Evolutionary conservation across 1,284 basidiomycete genomes (phyloP).

Genomic region (Mycena citricolor): DNA sequence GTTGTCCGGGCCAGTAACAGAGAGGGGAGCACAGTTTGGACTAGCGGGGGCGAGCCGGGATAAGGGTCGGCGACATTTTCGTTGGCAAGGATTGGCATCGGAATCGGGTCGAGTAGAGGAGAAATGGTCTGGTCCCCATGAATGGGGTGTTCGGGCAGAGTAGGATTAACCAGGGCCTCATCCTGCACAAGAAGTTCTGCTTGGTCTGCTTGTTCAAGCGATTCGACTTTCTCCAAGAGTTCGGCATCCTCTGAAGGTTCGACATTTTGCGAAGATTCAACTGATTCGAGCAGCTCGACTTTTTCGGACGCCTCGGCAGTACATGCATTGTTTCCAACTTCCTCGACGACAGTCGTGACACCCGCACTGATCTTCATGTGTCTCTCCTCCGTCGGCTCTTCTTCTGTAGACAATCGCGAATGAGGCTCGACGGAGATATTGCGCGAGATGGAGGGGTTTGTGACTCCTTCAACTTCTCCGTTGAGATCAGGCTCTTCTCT

Average conservation of each 20-base stretch:
- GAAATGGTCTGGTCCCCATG: neutral
- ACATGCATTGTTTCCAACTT: constrained; percentile 24
- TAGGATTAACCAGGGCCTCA: constrained; percentile 4
- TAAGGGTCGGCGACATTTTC: neutral
- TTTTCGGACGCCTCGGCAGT: too few species aligned
- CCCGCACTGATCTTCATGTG: constrained; percentile 13
- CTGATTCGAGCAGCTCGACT: too few species aligned
- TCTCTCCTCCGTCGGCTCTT: constrained; percentile 8
- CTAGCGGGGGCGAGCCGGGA: too few species aligned
- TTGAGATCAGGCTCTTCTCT: too few species aligned
- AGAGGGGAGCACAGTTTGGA: constrained; percentile 1
- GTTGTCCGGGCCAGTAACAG: constrained; percentile 9
- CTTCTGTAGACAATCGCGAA: constrained; percentile 12
- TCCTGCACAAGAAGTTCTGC: too few species aligned
- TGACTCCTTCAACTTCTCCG: too few species aligned
- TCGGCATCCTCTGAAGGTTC: constrained; percentile 3
- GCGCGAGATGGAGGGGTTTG: constrained; percentile 11
- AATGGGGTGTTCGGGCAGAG: neutral
- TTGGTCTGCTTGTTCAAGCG: too few species aligned
- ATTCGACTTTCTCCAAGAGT: too few species aligned
- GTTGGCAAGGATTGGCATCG: constrained; percentile 16
- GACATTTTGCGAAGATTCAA: too few species aligned
- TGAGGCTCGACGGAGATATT: constrained; percentile 17
- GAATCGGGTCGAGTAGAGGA: constrained; percentile 9
- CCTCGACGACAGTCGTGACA: constrained; percentile 27